Evolutionary conservation across 495 filamentous ascomycete species (phyloP).

Genomic region (Neurospora cerealis): DNA sequence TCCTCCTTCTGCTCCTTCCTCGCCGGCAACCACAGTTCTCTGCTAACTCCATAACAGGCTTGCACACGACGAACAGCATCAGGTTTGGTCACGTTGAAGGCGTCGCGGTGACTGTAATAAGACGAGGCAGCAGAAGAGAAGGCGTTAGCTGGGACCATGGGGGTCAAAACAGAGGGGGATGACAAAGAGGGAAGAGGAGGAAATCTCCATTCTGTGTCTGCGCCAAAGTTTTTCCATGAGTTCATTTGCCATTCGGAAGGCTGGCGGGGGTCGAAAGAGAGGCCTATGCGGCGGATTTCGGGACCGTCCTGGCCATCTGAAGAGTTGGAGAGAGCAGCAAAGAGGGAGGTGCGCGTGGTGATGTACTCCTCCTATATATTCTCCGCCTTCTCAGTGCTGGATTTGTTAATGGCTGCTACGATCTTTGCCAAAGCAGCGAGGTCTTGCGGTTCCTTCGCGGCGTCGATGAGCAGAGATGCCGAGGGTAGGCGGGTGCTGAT

Average conservation of each 20-base stretch:
- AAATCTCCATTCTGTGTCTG: background rate
- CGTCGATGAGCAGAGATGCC: background rate
- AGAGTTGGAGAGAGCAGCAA: background rate
- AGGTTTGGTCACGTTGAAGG: background rate
- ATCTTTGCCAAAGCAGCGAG: background rate
- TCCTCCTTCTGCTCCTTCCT: background rate
- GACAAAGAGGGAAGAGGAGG: background rate
- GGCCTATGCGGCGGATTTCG: background rate
- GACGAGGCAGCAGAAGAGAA: background rate
- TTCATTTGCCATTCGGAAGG: background rate
- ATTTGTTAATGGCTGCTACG: background rate
- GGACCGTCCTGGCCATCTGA: too few relatives aligned
- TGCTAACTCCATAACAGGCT: background rate
- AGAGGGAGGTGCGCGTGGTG: background rate
- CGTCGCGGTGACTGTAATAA: background rate
- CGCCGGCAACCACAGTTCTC: background rate
- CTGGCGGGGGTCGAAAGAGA: background rate
- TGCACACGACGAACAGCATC: background rate
- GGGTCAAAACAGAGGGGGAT: rapidly evolving
- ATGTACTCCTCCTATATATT: background rate
- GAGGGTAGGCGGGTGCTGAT: background rate
- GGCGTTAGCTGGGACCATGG: background rate
- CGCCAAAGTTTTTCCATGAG: background rate
- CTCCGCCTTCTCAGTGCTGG: background rate
- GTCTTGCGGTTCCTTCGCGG: background rate